Evolutionary conservation across 192 early-diverging fungal genomes (phyloP).

Genomic region (Podila epicladia): DNA sequence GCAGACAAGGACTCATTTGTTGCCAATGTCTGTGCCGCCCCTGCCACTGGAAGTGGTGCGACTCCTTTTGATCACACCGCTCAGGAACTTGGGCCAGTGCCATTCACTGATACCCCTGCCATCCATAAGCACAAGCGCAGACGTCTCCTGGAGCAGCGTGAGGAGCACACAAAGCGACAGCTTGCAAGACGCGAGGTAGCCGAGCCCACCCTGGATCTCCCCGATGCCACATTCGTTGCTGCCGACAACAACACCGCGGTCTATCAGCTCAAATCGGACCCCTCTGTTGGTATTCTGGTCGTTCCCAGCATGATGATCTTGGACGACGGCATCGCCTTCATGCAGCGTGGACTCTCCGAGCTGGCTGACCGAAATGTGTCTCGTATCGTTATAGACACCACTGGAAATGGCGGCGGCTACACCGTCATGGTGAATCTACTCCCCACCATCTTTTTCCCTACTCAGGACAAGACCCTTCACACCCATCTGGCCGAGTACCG

Average conservation of each 20-base stretch:
- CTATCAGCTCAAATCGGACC: slow-evolving; percentile 29
- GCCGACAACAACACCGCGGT: not conserved
- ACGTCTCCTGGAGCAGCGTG: not conserved
- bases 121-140: not conserved
- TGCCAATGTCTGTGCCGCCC: not conserved
- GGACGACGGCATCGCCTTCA: not conserved
- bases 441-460: slow-evolving; percentile 12
- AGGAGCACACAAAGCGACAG: not conserved
- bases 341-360: not conserved
- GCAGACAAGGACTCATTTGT: not conserved
- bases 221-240: slow-evolving; percentile 6
- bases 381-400: slow-evolving; percentile 19
- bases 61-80: too few relatives aligned
- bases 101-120: not conserved
- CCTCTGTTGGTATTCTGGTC: slow-evolving; percentile 10
- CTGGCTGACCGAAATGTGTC: not conserved
- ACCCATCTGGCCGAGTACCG: not conserved
- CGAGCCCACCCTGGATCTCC: not conserved
- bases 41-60: too few relatives aligned
- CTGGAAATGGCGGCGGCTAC: slow-evolving; percentile 7
- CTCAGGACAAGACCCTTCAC: not conserved
- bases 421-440: not conserved
- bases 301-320: not conserved
- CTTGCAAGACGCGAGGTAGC: not conserved
- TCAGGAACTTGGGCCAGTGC: not conserved